Evolutionary conservation across 179 eudicot genomes (phyloP), one percentile per base, ranked within the genome.

Genomic region (Carnegiea gigantea): DNA sequence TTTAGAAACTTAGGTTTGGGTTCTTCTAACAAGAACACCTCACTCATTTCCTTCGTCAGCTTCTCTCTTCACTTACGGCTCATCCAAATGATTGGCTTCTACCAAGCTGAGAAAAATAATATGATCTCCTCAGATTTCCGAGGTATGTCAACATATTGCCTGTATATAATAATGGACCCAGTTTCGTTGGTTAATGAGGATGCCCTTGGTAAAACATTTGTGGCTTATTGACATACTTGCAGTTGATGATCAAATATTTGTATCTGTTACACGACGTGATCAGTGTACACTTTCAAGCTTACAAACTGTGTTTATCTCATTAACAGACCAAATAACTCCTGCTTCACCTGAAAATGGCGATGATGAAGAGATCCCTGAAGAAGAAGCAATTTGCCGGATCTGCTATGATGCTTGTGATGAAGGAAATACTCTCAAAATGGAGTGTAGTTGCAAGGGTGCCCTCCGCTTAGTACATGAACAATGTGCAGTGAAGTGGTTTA

Each of bases 361-460:
- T 40, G 97, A 92, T 84, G 88, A 92, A 88, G 98, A 91, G 87
- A 95, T 95, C 84, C 91, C 92, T 9, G 97, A 95, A 88, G 98
- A 93, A 77, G 98, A 92, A 87, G 98, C 97, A 73, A 82, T 89
- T 36, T 95, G 99, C 85, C 92, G 98, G 89, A 95, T 95, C 80
- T 95, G 99, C 86, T 84, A 85, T 36, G 99, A 92, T 51, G 83
- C 76, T 51, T 94, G 94, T 85, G 98, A 92, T 60, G 99, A 89
- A 88, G 90, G 90, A 76, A 90, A 94, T 77, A 92, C 91, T 53
- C 83, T 95, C 59, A 94, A 91, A 86, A 89, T 94, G 99, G 99
- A 91, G 81, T 95, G 99, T 88, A 90, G 94, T 85, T 95, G 99
- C 87, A 95, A 92, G 90, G 98, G 98, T 82, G 99, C 89, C 60